Conservation (phyloP, 352 stramenopile species). For the Elongisporangium undulatum region DNA sequence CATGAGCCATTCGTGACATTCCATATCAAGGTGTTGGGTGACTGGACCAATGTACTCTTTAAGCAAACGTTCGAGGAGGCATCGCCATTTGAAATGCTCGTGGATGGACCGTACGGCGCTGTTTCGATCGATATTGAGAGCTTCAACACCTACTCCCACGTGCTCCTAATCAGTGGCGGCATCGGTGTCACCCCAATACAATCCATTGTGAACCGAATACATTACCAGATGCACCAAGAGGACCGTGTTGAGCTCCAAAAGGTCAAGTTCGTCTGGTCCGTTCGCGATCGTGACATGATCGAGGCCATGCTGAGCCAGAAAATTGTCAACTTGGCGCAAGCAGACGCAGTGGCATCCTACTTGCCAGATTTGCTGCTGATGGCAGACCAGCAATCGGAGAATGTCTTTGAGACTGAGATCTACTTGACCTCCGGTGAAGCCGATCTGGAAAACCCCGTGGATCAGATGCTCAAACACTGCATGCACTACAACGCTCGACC, state of each 20-base stretch:
- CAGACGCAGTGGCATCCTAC: constrained; percentile 1
- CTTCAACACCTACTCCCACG: constrained; percentile 36
- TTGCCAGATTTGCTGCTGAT: constrained; percentile 17
- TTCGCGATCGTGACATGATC: constrained; percentile 27
- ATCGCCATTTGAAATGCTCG: constrained; percentile 31
- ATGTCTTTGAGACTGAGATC: constrained; percentile 28
- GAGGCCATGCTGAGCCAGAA: constrained; percentile 17
- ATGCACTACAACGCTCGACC: constrained; percentile 22
- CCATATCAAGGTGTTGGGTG: constrained; percentile 53
- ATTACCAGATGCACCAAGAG: constrained; percentile 20
- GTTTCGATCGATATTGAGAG: constrained; percentile 35
- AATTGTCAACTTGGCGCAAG: constrained; percentile 1
- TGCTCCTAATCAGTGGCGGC: constrained; percentile 39
- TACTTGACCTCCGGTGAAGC: constrained; percentile 23
- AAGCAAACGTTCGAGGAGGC: too few species aligned
- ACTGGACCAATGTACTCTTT: constrained; percentile 41
- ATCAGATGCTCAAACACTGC: constrained; percentile 13
- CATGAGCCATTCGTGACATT: constrained; percentile 64
- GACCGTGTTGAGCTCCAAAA: constrained; percentile 4
- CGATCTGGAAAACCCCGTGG: constrained; percentile 20
- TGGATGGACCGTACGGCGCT: constrained; percentile 51
- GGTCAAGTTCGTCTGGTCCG: constrained; percentile 45
- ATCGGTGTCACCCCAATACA: constrained; percentile 55
- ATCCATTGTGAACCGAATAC: constrained; percentile 37
- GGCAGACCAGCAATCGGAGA: neutral